phyloP scores from a whole-genome alignment of 352 stramenopile genomes.

The Elongisporangium undulatum region DNA sequence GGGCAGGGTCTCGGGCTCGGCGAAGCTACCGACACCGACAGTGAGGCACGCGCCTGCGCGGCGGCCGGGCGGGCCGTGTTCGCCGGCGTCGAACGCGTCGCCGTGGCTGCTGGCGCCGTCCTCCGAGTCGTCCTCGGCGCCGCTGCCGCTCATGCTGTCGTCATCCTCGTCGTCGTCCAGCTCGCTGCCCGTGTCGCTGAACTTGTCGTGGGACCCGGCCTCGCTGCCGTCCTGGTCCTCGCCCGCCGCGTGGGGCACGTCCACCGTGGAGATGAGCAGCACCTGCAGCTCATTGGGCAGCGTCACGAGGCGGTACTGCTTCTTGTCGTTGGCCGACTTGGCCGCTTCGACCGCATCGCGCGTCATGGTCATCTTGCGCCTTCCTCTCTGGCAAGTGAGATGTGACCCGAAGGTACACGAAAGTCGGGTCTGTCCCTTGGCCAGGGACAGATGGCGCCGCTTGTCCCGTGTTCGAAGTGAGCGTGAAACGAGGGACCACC shows the following conservation, averaged over 20 bases:
- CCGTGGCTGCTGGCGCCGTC: slow-evolving; percentile 19
- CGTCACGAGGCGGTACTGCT: slow-evolving; percentile 82
- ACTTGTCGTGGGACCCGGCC: slow-evolving; percentile 7
- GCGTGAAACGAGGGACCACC: neutral
- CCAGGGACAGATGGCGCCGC: neutral
- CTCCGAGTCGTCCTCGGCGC: slow-evolving; percentile 16
- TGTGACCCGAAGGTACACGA: slow-evolving; percentile 2
- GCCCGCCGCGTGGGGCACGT: slow-evolving; percentile 30
- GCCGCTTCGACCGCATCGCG: slow-evolving; percentile 45
- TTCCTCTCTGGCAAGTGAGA: neutral
- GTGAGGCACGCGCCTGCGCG: slow-evolving; percentile 61
- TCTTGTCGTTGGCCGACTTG: slow-evolving; percentile 78
- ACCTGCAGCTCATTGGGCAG: slow-evolving; percentile 72
- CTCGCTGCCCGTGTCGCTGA: slow-evolving; percentile 12
- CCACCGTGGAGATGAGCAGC: slow-evolving; percentile 64
- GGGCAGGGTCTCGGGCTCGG: slow-evolving; percentile 60
- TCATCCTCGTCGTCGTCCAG: slow-evolving; percentile 15
- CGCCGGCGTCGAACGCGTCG: slow-evolving; percentile 31
- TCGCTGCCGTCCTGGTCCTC: slow-evolving; percentile 24
- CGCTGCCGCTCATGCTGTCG: slow-evolving; percentile 15
- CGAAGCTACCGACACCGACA: slow-evolving; percentile 66
- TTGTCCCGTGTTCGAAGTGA: neutral
- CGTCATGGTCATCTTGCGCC: slow-evolving; percentile 6
- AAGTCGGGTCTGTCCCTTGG: neutral
- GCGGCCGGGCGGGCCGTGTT: slow-evolving; percentile 23